Base-by-base conservation (phyloP, 305 asterid genomes). In the Fraxinus dipetala region DNA sequence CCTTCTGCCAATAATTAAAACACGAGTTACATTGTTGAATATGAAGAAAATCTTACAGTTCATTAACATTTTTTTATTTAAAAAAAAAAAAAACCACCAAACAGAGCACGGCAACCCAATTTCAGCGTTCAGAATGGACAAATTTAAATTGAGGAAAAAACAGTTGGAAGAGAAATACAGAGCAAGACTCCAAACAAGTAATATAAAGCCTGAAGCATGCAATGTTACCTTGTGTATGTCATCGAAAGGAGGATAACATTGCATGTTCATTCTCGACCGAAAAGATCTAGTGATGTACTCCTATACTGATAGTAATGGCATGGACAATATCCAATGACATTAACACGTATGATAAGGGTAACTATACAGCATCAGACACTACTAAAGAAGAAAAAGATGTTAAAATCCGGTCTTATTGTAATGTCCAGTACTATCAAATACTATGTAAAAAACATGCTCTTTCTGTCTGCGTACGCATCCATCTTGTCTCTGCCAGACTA, bases 1-100 rank as follows among this genome's bases (percentile, higher is more conserved):
- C 98, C 85, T 91, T 94, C 99, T 94, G 98, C 83, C 76, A 84
- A 69, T 54, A 36, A 79, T 84, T 83, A 51, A 80, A 0, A n/a
- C 31, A 74, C 54, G 56, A 67, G 82, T 78, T 67, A 65, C 56
- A 85, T 48, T 72, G 79, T 24, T 13, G 28, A 75, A n/a, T 40
- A 78, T 10, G 30, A 22, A 61, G 4, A 48, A 38, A 45, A 78
- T 77, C 70, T 28, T 18, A n/a, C 35, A 20, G 32, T 70, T 61
- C 45, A 81, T 70, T 40, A 32, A 30, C 24, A 56, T 32, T 59
- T 34, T 63, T 35, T 40, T 32, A 38, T 28, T 20, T 35, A 11
- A 14, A 2, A n/a, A 4, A 48, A 13, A 16, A 16, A 4, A 51
- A 0, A 51, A 1, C n/a, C 22, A 48, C 77, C 43, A 70, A 83